Evolutionary conservation across 305 asterid species (phyloP), one percentile per base, ranked within the genome.

Genomic region (Rubia peregrina): DNA sequence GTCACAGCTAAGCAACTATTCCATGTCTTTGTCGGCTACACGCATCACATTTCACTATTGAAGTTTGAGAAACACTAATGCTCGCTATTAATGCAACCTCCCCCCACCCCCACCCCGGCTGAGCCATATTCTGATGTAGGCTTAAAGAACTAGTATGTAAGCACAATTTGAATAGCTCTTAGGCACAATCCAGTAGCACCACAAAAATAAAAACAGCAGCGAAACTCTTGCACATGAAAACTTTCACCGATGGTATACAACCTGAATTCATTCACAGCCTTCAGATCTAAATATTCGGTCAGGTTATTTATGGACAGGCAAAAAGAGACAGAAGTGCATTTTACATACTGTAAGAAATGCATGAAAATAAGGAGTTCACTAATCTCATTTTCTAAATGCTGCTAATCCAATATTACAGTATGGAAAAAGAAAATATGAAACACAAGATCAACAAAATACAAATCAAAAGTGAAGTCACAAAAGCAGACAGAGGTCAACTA

Each of bases 371-470:
- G 46, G 48, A 17, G 40, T 19, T 51, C 33, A 33, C 17, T n/a
- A 19, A 53, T 53, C 24, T 65, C 68, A 65, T 42, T 65, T 65
- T 41, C 7, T 65, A 16, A 36, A 64, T n/a, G n/a, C n/a, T 48
- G n/a, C 38, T 17, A 68, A 68, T 68, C 62, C n/a, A 30, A 5
- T 41, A 38, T 5, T 51, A n/a, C n/a, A n/a, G n/a, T n/a, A n/a
- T 42, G 9, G 56, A 55, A 51, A 43, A 22, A 55, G 48, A 41
- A 48, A 17, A 22, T 57, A 55, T 7, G n/a, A 3, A 30, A 36
- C 0, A 19, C 19, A 22, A 57, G 36, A 33, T 33, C 36, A 33
- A 33, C 36, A 2, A 33, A 33, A 33, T 33, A 33, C 5, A 33
- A 33, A 33, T 33, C 36, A 33, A 33, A 33, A 33, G 36, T 33